These are phyloP conservation scores for Crepidotus variabilis DNA, from an alignment of 768 basidiomycete genomes.

Conservation along the genomic window DNA sequence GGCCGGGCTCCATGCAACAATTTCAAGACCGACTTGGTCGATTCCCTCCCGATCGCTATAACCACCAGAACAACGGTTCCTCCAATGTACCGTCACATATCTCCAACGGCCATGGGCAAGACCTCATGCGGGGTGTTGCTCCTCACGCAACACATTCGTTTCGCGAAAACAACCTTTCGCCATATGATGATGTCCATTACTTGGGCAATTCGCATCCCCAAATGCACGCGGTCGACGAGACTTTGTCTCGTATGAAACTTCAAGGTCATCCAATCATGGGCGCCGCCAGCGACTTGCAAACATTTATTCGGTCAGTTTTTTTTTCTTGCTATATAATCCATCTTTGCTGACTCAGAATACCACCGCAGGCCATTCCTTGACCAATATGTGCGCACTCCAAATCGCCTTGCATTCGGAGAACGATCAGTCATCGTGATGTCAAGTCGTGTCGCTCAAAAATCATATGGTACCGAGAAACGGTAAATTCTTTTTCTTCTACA, in stretches of 20 bases:
- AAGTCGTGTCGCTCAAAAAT: conserved; percentile 96
- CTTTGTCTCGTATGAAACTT: conserved; percentile 62
- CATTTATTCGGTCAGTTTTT: conserved; percentile 66
- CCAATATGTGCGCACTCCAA: conserved; percentile 79
- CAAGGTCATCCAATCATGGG: conserved; percentile 54
- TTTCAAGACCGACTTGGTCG: conserved; percentile 57
- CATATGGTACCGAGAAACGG: conserved; percentile 95
- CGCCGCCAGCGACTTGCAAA: conserved; percentile 68
- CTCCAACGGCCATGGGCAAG: conserved; percentile 42
- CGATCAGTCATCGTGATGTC: conserved; percentile 96
- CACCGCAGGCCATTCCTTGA: conserved; percentile 68
- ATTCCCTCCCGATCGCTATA: conserved; percentile 55
- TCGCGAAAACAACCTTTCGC: conserved; percentile 46
- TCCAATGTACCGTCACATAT: conserved; percentile 46
- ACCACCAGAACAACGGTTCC: conserved; percentile 37
- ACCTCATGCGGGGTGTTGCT: conserved; percentile 63
- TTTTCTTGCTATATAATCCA: conserved; percentile 14
- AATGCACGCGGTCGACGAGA: conserved; percentile 60
- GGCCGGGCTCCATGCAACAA: conserved; percentile 48
- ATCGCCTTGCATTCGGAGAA: conserved; percentile 88
- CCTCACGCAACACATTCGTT: conserved; percentile 69
- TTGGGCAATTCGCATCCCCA: conserved; percentile 45
- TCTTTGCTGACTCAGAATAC: conserved; percentile 3
- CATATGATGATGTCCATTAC: conserved; percentile 62
- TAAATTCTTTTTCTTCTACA: conserved; percentile 24